Evolutionary conservation across 352 stramenopile genomes (phyloP).

Genomic region (Phytophthora nicotianae): DNA sequence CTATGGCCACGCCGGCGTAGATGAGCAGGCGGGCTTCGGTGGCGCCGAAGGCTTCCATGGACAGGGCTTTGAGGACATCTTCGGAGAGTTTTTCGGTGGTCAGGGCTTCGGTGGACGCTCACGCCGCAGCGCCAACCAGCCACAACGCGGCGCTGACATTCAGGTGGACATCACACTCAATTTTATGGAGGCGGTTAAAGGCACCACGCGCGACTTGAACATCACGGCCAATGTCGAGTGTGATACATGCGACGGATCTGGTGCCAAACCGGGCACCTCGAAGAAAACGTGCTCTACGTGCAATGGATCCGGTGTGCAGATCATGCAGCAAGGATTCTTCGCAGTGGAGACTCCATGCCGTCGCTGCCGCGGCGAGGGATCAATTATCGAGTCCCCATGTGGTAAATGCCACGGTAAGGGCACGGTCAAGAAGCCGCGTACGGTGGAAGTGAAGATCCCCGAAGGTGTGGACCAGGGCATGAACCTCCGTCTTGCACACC

Average conservation of each 20-base stretch:
- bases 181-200: conserved; percentile 96
- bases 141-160: conserved; percentile 92
- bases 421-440: conserved; percentile 89
- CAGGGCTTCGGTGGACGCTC: conserved; percentile 72
- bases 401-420: conserved; percentile 80
- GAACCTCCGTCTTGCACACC: conserved; percentile 93
- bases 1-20: conserved; percentile 94
- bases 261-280: conserved; percentile 83
- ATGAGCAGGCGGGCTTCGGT: conserved; percentile 86
- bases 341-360: conserved; percentile 88
- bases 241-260: conserved; percentile 77
- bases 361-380: conserved; percentile 79
- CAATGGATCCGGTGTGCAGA: conserved; percentile 84
- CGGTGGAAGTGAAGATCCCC: conserved; percentile 94
- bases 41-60: conserved; percentile 65
- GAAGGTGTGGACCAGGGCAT: conserved; percentile 96
- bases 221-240: conserved; percentile 82
- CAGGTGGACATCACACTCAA: conserved; percentile 93
- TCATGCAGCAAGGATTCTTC: conserved; percentile 91
- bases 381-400: conserved; percentile 87
- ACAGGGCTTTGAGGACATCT: conserved; percentile 91
- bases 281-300: conserved; percentile 83
- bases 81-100: conserved; percentile 85
- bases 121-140: conserved; percentile 70
- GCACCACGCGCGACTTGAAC: conserved; percentile 89